Conservation (phyloP, 495 filamentous ascomycete genomes). For the Cairneyella variabilis region DNA sequence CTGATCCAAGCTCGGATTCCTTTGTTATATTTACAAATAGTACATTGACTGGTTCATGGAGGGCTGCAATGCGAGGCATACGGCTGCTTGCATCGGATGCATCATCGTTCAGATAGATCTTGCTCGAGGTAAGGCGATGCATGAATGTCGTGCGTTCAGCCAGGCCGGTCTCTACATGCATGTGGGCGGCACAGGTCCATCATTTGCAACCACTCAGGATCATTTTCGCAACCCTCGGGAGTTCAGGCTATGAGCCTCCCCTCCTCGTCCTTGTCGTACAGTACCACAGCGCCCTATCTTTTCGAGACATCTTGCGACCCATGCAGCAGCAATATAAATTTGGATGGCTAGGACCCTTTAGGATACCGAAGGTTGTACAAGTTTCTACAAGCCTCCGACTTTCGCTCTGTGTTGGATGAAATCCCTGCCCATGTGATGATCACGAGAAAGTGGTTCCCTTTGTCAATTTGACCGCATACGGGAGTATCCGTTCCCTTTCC, state of each 20-base stretch:
- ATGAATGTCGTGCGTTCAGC: constrained; percentile 23
- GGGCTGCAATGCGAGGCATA: too few relatives aligned
- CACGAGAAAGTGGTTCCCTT: constrained; percentile 19
- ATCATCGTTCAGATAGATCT: constrained; percentile 23
- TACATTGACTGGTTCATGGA: too few relatives aligned
- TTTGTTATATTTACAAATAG: too few relatives aligned
- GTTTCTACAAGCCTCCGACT: constrained; percentile 1
- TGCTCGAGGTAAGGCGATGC: constrained; percentile 19
- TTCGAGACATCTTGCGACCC: too few relatives aligned
- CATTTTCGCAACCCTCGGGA: neutral
- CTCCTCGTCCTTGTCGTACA: constrained; percentile 11
- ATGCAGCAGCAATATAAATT: constrained; percentile 21
- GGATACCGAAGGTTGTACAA: constrained; percentile 22
- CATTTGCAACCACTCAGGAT: neutral
- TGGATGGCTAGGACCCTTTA: constrained; percentile 12
- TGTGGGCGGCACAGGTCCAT: constrained; percentile 8
- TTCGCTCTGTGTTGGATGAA: neutral
- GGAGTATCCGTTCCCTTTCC: constrained; percentile 16
- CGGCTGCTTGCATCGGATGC: too few relatives aligned
- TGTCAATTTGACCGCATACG: constrained; percentile 13
- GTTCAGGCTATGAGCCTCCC: constrained; percentile 1
- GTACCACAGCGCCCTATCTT: neutral
- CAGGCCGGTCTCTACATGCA: constrained; percentile 6
- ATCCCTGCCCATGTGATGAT: constrained; percentile 21
- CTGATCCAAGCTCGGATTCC: too few relatives aligned